Evolutionary conservation across 768 basidiomycete genomes (phyloP), one percentile per base, ranked within the genome.

Genomic region (Chalciporus piperatus): DNA sequence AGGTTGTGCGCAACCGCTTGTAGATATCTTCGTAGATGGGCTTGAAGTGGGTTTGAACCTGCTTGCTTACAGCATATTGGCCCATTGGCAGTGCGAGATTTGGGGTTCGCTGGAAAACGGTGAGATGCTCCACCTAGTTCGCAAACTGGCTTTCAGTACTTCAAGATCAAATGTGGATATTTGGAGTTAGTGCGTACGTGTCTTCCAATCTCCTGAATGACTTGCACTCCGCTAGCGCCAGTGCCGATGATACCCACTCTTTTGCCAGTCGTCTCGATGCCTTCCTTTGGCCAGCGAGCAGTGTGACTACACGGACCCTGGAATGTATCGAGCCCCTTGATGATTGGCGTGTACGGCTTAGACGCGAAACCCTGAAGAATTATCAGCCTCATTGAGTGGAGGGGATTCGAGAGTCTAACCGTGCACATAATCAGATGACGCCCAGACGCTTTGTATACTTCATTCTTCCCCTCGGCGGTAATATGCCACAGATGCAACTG

Each of bases 91-190:
- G 3, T 6, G 58, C 47, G n/a, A 49, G 4, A 25, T 59, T 59
- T 6, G 58, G 53, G 0, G 58, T 59, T 8, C 53, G 57, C 28
- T 59, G 53, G 27, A 59, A 59, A 3, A 59, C 50, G 19, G 53
- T 59, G 37, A 55, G 13, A 20, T 59, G 50, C 0, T 25, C 41
- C 6, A 59, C 52, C 57, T 59, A 14, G 13, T 23, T 4, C 25
- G 20, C 4, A 7, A n/a, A 10, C 23, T 3, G 14, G 4, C 1
- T 20, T 11, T 53, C 40, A n/a, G 28, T 14, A 32, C 30, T 3
- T 46, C 11, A 22, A 2, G 4, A 22, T 22, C 22, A 3, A 25
- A 37, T 12, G 16, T n/a, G 4, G n/a, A 22, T 11, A 22, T 16
- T 27, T 12, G 22, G 40, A 30, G 0, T 13, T 17, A 32, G 35